These are phyloP conservation scores for Solanum sejunctum DNA, from an alignment of 257 asterid species.

Conservation along the genomic window DNA sequence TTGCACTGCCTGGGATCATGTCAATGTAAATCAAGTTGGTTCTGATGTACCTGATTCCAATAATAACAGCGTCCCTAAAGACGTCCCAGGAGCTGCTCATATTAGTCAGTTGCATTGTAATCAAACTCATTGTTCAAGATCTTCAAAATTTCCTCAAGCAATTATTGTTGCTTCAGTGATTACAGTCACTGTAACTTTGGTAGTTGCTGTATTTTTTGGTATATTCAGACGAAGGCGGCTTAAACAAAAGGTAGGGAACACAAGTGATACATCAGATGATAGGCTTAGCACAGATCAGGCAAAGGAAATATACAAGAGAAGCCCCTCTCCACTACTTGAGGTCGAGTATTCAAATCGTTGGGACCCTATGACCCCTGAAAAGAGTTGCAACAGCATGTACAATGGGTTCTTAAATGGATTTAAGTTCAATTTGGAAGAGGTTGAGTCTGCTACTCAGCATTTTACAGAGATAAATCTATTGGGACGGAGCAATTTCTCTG, in stretches of 20 bases:
- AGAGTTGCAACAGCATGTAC: conserved; percentile 22
- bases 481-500: conserved; percentile 77
- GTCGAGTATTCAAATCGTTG: conserved; percentile 36
- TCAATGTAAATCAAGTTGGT: conserved; percentile 16
- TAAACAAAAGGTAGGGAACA: conserved; percentile 56
- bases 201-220: conserved; percentile 18
- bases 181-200: conserved; percentile 14
- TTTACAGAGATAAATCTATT: conserved; percentile 63
- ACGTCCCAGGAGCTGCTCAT: conserved; percentile 38
- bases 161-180: conserved; percentile 42
- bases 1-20: conserved; percentile 58
- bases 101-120: conserved; percentile 30
- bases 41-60: conserved; percentile 10
- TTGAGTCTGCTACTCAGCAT: conserved; percentile 91
- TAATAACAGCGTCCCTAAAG: neutral
- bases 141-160: conserved; percentile 41
- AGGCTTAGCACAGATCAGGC: conserved; percentile 27
- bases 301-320: conserved; percentile 32
- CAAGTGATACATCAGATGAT: conserved; percentile 42
- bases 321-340: conserved; percentile 46
- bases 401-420: conserved; percentile 22
- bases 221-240: conserved; percentile 30
- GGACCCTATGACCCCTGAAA: conserved; percentile 27
- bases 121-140: conserved; percentile 38
- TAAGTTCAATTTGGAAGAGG: conserved; percentile 71